Conservation (phyloP, 176 grass and related monocot genomes). For the Themeda triandra region DNA sequence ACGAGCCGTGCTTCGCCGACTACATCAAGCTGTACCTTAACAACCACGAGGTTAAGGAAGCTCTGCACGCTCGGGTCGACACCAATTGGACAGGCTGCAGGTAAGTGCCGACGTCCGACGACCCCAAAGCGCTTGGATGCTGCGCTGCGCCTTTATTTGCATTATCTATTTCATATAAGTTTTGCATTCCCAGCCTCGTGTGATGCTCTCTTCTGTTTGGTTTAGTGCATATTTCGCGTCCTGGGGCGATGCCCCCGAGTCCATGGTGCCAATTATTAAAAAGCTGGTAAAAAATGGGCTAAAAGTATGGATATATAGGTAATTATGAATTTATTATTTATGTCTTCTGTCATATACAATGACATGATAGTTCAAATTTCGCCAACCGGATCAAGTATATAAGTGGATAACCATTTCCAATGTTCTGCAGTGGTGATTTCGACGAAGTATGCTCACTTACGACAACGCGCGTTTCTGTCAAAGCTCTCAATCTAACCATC, state of each 20-base stretch:
- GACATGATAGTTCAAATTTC: background rate
- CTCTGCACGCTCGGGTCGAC: slow-evolving; percentile 35
- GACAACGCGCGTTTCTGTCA: slow-evolving; percentile 31
- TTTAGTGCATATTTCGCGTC: background rate
- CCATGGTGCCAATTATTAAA: slow-evolving; percentile 28
- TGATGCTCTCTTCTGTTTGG: background rate
- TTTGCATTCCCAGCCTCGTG: background rate
- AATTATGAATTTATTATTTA: no score
- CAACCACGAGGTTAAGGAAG: slow-evolving; percentile 33
- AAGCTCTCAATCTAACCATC: slow-evolving; percentile 35
- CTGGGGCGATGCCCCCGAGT: slow-evolving; percentile 5
- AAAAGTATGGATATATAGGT: slow-evolving; percentile 46
- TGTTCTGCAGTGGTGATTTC: slow-evolving; percentile 38
- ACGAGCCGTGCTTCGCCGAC: slow-evolving; percentile 31
- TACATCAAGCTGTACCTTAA: slow-evolving; percentile 42
- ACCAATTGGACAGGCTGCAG: slow-evolving; percentile 27
- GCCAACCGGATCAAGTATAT: background rate
- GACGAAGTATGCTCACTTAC: slow-evolving; percentile 36
- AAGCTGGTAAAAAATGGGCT: slow-evolving; percentile 9
- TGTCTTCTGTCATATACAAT: background rate
- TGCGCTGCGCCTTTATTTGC: no score
- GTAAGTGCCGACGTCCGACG: slow-evolving; percentile 1
- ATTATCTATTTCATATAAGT: no score
- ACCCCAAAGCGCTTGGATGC: no score
- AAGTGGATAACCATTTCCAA: background rate